Conservation (phyloP, 805 yeast genomes). For the Ogataea saltuana region DNA sequence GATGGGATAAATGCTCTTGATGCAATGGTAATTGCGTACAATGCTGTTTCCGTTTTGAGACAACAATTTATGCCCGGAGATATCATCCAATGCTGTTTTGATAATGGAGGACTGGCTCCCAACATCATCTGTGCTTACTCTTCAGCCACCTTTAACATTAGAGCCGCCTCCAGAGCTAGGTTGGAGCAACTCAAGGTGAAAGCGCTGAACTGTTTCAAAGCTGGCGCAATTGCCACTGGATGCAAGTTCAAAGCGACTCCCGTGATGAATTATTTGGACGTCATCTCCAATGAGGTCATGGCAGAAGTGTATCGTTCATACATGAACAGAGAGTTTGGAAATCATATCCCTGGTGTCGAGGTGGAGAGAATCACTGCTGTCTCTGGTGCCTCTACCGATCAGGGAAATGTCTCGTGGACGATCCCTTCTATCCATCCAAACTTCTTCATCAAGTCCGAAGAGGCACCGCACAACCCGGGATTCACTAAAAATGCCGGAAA, state of each 20-base stretch:
- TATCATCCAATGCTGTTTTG: slow-evolving; percentile 28
- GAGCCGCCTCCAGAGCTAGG: slow-evolving; percentile 22
- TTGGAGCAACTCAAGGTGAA: slow-evolving; percentile 23
- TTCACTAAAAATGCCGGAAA: slow-evolving; percentile 22
- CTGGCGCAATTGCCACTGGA: slow-evolving; percentile 34
- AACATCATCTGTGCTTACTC: slow-evolving; percentile 31
- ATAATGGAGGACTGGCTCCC: slow-evolving; percentile 29
- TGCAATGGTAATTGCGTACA: slow-evolving; percentile 30
- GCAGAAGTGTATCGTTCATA: slow-evolving; percentile 18
- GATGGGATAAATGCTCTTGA: slow-evolving; percentile 35
- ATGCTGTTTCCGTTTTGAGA: slow-evolving; percentile 29
- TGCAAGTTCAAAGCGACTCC: slow-evolving; percentile 36
- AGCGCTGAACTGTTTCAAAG: slow-evolving; percentile 33
- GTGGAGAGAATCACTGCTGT: slow-evolving; percentile 17
- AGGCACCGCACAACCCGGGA: slow-evolving; percentile 27
- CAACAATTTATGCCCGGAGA: slow-evolving; percentile 32
- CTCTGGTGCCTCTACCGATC: slow-evolving; percentile 28
- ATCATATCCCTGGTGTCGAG: slow-evolving; percentile 11
- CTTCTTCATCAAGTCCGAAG: slow-evolving; percentile 22
- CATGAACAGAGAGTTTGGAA: slow-evolving; percentile 19
- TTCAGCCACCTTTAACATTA: slow-evolving; percentile 19
- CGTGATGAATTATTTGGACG: slow-evolving; percentile 29
- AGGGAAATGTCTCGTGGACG: slow-evolving; percentile 28
- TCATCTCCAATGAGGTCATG: slow-evolving; percentile 25
- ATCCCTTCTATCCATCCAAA: slow-evolving; percentile 29